Evolutionary conservation across 495 filamentous ascomycete species (phyloP).

Genomic region (Extremus antarcticus): DNA sequence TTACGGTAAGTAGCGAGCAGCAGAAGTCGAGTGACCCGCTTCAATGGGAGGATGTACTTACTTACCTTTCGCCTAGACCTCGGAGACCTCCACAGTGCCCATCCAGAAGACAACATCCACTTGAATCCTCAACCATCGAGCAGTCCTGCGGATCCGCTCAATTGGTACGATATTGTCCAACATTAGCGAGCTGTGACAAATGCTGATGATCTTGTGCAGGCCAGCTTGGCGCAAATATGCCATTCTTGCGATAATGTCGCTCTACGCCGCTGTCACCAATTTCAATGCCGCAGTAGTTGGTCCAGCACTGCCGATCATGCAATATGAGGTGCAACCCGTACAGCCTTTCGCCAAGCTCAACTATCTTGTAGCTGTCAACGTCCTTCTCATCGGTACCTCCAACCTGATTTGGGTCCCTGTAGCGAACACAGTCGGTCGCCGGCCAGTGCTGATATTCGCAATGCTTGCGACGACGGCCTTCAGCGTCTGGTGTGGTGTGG

Average conservation of each 20-base stretch:
- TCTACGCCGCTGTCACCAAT: conserved; percentile 11
- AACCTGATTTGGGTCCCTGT: conserved; percentile 27
- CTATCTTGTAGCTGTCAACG: conserved; percentile 20
- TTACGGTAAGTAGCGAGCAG: conserved; percentile 7
- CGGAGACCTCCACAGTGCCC: conserved; percentile 6
- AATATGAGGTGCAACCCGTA: conserved; percentile 4
- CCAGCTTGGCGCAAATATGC: conserved; percentile 19
- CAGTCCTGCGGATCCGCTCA: conserved; percentile 20
- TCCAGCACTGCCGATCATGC: conserved; percentile 12
- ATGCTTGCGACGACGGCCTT: conserved; percentile 16
- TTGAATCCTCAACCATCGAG: conserved; percentile 17
- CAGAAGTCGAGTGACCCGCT: neutral
- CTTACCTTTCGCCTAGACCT: conserved; percentile 9
- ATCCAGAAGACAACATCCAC: conserved; percentile 9
- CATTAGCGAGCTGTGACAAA: too few species aligned
- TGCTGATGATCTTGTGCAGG: too few species aligned
- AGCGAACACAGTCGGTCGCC: conserved; percentile 23
- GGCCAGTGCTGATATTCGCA: conserved; percentile 19
- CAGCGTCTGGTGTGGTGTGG: conserved; percentile 24
- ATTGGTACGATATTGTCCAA: conserved; percentile 2
- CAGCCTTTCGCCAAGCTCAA: conserved; percentile 8
- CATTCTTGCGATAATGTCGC: conserved; percentile 17
- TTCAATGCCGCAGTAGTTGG: conserved; percentile 18
- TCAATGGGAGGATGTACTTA: neutral
- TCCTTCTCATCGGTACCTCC: conserved; percentile 21